These are phyloP conservation scores for Auricularia sp. DNA, from an alignment of 768 basidiomycete species.

Conservation along the genomic window DNA sequence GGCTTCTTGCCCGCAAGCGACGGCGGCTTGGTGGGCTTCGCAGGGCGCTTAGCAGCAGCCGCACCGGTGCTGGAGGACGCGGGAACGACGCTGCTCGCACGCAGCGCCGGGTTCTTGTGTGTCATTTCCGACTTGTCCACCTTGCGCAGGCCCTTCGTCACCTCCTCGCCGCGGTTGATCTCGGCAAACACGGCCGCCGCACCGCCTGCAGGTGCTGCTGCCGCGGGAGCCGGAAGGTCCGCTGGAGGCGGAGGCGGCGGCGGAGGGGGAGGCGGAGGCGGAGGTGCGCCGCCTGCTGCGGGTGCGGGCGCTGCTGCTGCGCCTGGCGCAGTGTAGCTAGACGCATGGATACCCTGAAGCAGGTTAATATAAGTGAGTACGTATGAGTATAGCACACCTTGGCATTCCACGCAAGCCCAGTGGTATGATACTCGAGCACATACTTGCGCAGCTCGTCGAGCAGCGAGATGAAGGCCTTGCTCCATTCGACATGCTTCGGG, in stretches of 20 bases:
- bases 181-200: constrained; percentile 80
- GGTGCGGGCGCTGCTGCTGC: constrained; percentile 23
- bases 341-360: constrained; percentile 44
- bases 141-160: constrained; percentile 85
- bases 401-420: constrained; percentile 82
- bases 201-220: constrained; percentile 34
- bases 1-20: constrained; percentile 85
- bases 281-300: constrained; percentile 23
- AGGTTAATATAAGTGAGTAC: constrained; percentile 1
- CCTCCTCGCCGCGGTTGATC: constrained; percentile 78
- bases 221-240: constrained; percentile 16
- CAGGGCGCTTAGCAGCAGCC: constrained; percentile 46
- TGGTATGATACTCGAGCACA: constrained; percentile 73
- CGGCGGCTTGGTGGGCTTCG: constrained; percentile 76
- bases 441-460: constrained; percentile 77
- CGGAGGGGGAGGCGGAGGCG: constrained; percentile 33
- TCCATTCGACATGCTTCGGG: constrained; percentile 82
- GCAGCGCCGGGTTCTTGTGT: constrained; percentile 89
- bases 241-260: constrained; percentile 36
- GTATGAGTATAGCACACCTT: constrained; percentile 34
- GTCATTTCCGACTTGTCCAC: constrained; percentile 97
- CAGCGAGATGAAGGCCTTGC: constrained; percentile 53
- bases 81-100: constrained; percentile 45
- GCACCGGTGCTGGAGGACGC: constrained; percentile 26
- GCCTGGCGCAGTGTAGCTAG: constrained; percentile 33